These are phyloP conservation scores for Thelephora ganbajun DNA, from an alignment of 768 basidiomycete genomes.

Conservation along the genomic window DNA sequence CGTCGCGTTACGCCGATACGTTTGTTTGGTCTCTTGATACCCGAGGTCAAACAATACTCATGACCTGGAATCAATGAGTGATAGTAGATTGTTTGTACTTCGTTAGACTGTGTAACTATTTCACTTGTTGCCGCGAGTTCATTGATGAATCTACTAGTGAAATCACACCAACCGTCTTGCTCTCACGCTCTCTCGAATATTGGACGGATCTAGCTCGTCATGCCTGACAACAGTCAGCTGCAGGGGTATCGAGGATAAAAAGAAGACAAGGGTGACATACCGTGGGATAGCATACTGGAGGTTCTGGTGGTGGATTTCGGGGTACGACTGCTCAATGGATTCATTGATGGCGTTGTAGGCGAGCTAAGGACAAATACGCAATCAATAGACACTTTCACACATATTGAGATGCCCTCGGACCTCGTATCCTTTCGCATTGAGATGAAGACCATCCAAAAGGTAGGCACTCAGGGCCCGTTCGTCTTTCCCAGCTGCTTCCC, in stretches of 20 bases:
- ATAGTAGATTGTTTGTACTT: too few relatives aligned
- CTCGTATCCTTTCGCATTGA: constrained; percentile 60
- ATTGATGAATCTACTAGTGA: too few relatives aligned
- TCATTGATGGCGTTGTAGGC: constrained; percentile 49
- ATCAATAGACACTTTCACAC: background rate
- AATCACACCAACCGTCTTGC: too few relatives aligned
- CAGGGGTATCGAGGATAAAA: constrained; percentile 2
- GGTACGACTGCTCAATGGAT: constrained; percentile 41
- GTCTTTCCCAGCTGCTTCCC: constrained; percentile 53
- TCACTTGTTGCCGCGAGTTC: too few relatives aligned
- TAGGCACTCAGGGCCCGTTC: constrained; percentile 37
- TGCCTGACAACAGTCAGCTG: background rate
- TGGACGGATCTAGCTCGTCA: background rate
- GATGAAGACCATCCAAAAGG: constrained; percentile 68
- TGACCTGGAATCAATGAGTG: too few relatives aligned
- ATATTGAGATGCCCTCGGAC: constrained; percentile 24
- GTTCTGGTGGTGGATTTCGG: constrained; percentile 56
- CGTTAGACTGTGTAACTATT: too few relatives aligned
- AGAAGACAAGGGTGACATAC: constrained; percentile 24
- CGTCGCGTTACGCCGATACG: too few relatives aligned
- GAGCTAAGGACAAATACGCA: constrained; percentile 27
- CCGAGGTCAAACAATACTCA: too few relatives aligned
- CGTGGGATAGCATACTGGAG: constrained; percentile 42
- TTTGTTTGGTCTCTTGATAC: too few relatives aligned
- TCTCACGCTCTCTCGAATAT: background rate